These are phyloP conservation scores for Parmales sp. DNA, from an alignment of 108 stramenopile species.

Conservation along the genomic window DNA sequence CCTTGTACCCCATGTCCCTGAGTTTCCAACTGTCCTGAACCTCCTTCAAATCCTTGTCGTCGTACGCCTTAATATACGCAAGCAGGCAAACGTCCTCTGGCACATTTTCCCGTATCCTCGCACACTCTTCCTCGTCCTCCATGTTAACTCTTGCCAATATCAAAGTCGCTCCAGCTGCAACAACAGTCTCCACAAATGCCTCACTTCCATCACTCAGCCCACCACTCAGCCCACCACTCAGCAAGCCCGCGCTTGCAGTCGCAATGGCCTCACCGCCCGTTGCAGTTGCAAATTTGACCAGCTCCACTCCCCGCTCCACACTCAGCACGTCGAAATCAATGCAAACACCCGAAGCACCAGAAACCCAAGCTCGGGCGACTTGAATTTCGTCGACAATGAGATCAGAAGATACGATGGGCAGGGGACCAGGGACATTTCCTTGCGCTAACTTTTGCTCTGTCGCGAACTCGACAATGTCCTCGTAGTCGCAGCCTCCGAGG, in stretches of 20 bases:
- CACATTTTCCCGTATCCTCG: background rate
- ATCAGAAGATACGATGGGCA: conserved; percentile 62
- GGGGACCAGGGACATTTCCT: conserved; percentile 64
- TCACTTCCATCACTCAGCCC: too few species aligned
- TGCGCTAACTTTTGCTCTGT: conserved; percentile 53
- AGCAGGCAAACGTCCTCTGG: conserved; percentile 54
- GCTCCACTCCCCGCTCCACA: conserved; percentile 26
- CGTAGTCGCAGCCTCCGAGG: conserved; percentile 65
- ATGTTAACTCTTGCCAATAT: too few species aligned
- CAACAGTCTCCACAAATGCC: too few species aligned
- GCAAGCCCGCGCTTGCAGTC: too few species aligned
- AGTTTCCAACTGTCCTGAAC: conserved; percentile 75
- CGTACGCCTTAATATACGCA: conserved; percentile 53
- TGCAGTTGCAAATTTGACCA: conserved; percentile 35
- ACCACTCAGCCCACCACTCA: too few species aligned
- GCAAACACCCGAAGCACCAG: conserved; percentile 46
- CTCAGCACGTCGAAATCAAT: conserved; percentile 43
- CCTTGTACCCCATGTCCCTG: conserved; percentile 69
- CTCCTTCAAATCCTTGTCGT: conserved; percentile 64
- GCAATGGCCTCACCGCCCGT: conserved; percentile 53
- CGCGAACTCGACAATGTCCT: conserved; percentile 45
- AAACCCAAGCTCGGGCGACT: conserved; percentile 48
- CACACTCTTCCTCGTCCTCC: background rate
- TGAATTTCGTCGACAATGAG: conserved; percentile 71
- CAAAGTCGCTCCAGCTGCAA: too few species aligned